Conservation (phyloP, 306 rosid genomes). For the Trichosanthes cucumerina region DNA sequence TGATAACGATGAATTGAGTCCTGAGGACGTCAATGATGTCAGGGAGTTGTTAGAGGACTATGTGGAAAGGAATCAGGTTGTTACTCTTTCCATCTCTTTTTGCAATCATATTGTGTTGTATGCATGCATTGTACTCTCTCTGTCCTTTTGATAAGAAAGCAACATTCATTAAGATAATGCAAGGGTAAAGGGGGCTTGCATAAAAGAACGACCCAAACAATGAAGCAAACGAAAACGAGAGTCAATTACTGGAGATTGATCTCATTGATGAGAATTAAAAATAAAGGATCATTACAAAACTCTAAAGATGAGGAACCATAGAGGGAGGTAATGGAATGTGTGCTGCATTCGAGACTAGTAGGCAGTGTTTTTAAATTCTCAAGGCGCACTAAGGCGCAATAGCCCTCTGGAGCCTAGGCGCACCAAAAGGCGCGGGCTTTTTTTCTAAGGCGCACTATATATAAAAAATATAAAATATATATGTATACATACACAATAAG, state of each 20-base stretch:
- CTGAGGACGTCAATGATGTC: constrained; percentile 93
- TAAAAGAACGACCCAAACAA: neutral
- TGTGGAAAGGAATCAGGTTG: constrained; percentile 95
- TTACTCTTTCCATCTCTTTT: constrained; percentile 13
- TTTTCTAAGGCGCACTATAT: no score
- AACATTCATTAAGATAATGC: neutral
- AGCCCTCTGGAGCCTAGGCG: no score
- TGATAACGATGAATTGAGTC: constrained; percentile 93
- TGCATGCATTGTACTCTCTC: neutral
- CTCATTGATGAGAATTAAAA: neutral
- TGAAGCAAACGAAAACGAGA: neutral
- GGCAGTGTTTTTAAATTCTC: no score
- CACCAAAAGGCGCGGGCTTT: no score
- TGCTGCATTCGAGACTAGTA: neutral
- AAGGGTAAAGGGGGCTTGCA: neutral
- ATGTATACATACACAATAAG: no score
- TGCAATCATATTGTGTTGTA: neutral
- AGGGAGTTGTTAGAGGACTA: constrained; percentile 91
- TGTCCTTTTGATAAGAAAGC: neutral
- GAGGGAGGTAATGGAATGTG: neutral
- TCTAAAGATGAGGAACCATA: neutral
- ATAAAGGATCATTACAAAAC: neutral
- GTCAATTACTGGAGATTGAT: neutral
- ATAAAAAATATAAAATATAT: no score
- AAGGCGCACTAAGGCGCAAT: no score